These are phyloP conservation scores for Erythrophleum fordii DNA, from an alignment of 306 rosid species.

Conservation along the genomic window DNA sequence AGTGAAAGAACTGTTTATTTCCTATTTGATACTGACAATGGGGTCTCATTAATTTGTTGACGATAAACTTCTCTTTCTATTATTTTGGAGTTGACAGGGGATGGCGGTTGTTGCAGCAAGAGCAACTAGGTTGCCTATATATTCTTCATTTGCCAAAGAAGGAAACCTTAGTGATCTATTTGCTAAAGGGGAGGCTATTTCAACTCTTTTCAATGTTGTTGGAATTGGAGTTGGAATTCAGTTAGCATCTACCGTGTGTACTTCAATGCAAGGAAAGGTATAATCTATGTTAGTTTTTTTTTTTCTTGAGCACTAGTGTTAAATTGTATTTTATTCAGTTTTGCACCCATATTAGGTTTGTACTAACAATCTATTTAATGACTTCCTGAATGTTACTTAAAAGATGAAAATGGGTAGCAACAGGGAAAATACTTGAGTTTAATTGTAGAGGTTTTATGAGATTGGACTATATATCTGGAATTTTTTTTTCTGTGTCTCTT, in stretches of 20 bases:
- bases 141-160: conserved; percentile 97
- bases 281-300: conserved; percentile 7
- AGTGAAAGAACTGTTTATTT: conserved; percentile 4
- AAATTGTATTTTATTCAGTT: not conserved
- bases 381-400: not conserved
- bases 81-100: conserved; percentile 64
- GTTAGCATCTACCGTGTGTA: conserved; percentile 90
- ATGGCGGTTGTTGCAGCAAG: conserved; percentile 99
- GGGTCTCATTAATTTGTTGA: not conserved
- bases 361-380: conserved; percentile 22
- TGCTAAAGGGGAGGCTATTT: conserved; percentile 99
- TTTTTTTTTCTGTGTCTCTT: too few species aligned
- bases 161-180: conserved; percentile 98
- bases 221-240: conserved; percentile 94
- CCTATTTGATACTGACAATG: not conserved
- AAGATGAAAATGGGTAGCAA: conserved; percentile 18
- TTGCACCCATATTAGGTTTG: conserved; percentile 1
- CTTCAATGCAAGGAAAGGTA: conserved; percentile 96
- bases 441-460: not conserved
- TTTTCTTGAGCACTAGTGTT: conserved; percentile 17
- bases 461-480: not conserved
- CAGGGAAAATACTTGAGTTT: not conserved
- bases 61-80: conserved; percentile 23
- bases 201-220: conserved; percentile 88
- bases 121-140: conserved; percentile 98